Evolutionary conservation across 2,329 filamentous ascomycete species (phyloP), one percentile per base, ranked within the genome.

Genomic region (Diaporthe sp.): DNA sequence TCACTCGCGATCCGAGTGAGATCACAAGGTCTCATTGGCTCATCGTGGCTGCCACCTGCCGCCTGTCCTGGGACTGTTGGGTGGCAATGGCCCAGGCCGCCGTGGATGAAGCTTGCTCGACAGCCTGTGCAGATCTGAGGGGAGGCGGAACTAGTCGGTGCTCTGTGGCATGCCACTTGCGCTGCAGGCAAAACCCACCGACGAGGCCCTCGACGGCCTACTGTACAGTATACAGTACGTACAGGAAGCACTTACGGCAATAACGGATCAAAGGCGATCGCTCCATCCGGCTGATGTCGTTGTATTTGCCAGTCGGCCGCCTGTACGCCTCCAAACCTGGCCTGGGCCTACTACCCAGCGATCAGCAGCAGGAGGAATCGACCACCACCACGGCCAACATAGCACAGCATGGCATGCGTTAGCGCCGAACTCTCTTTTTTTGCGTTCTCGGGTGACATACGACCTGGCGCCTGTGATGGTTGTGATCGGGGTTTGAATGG

Each of bases 321-420:
- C 37, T 15, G 44, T 62, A 28, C 57, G 57, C 57, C 34, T 62
- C 42, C 28, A 34, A 39, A n/a, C 19, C 4, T 28, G 31, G 34
- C 49, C 67, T 42, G 25, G 39, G 34, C 51, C 55, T 49, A 31
- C 55, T 49, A 31, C 34, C 42, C 31, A 53, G 69, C 44, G 31
- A 49, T 58, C 44, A 49, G 55, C 55, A 46, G 42, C 57, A 61
- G 42, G 55, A 61, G 42, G 55, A 34, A 7, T 25, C 28, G 55
- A 55, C 57, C 55, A 49, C 42, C 55, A 61, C 22, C 69, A 49
- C 42, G 42, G 31, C 37, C 69, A 51, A 51, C 39, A 59, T 37
- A 72, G 39, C 65, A 69, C 46, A 55, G 65, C 69, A 72, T 58
- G 69, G 69, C 69, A 59, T 49, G 28, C 42, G 42, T 39, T 59